phyloP scores from a whole-genome alignment of 164 flowering plant species.

The Protea cynaroides region DNA sequence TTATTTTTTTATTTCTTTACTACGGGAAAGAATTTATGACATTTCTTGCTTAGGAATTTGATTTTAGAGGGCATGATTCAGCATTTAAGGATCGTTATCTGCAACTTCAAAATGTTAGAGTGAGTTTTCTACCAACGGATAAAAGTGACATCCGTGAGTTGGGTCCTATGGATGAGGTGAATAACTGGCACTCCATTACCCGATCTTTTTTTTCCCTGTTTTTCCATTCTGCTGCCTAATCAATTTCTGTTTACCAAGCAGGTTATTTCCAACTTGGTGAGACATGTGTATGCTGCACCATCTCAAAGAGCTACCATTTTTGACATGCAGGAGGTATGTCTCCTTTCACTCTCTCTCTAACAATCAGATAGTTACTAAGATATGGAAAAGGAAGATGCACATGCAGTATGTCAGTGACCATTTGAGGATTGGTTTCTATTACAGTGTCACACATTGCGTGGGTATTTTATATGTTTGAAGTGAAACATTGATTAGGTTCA shows the following conservation, averaged over 20 bases:
- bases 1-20: not conserved
- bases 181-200: not conserved
- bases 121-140: conserved; percentile 77
- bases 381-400: not conserved
- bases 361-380: not conserved
- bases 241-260: conserved; percentile 18
- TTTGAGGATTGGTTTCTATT: not conserved
- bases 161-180: conserved; percentile 84
- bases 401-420: not conserved
- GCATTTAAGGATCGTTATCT: conserved; percentile 76
- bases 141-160: conserved; percentile 70
- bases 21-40: not conserved
- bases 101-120: conserved; percentile 74
- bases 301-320: conserved; percentile 46
- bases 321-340: conserved; percentile 68
- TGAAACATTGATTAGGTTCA: no score
- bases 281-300: conserved; percentile 58
- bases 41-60: conserved; percentile 53
- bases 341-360: conserved; percentile 2
- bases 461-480: no score
- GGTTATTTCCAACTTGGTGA: conserved; percentile 58
- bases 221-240: not conserved
- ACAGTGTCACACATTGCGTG: not conserved
- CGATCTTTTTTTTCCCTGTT: not conserved
- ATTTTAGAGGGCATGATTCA: conserved; percentile 79